Base-by-base conservation (phyloP, 441 rosid genomes). In the Theobroma grandiflorum region DNA sequence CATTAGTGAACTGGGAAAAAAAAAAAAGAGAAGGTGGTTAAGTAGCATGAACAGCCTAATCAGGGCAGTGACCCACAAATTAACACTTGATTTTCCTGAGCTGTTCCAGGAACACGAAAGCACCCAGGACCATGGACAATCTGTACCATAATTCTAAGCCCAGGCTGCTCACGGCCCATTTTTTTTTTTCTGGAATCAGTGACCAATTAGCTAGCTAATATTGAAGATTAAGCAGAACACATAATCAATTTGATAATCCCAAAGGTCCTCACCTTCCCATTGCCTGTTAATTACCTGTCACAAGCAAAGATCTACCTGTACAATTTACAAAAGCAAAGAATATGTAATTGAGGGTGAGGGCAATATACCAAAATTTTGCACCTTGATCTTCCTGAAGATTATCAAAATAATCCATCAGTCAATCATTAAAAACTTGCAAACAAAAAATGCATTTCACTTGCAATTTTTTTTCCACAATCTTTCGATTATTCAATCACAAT, bases 51-150 rank as follows among this genome's bases (percentile, higher is more conserved):
- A 70, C 74, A 49, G 8, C 74, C 42, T 49, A 70, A 11, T 59
- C 42, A 26, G 4, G 22, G 7, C 49, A 78, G n/a, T 47, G 64
- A 37, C 65, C 65, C 75, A 78, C 72, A 68, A 81, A 68, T 75
- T 66, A 86, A 82, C 77, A 58, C 79, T 69, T 77, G 79, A 45
- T 50, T 18, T 62, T n/a, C n/a, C 16, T 18, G 31, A 78, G 66
- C 66, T 31, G 40, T 61, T 61, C 40, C 18, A 53, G 22, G n/a
- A 53, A 8, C 15, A 37, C 31, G 7, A 53, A 35, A 52, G 59
- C 73, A 40, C 2, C 50, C 26, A 52, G 79, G 66, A 80, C 72
- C 72, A 38, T 18, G 63, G 75, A 37, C 64, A 38, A 37, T 38
- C 49, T 72, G 42, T 53, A 37, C n/a, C 9, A 72, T 20, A 20